phyloP scores from a whole-genome alignment of 2,329 filamentous ascomycete genomes.

The Phoma sp. region DNA sequence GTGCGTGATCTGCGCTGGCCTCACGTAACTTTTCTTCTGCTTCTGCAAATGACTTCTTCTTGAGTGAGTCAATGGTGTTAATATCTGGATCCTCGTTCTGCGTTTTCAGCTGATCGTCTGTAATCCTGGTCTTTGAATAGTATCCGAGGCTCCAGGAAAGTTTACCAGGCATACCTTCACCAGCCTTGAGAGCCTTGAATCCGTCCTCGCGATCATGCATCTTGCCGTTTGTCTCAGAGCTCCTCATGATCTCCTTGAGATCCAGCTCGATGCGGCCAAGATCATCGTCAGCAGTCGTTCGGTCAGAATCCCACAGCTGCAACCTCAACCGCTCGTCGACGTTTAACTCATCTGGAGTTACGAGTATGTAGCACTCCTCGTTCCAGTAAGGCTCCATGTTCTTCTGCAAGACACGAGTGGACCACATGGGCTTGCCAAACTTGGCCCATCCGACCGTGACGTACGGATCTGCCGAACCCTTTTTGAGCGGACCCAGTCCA shows the following conservation, averaged over 20 bases:
- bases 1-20: slow-evolving; percentile 64
- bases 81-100: slow-evolving; percentile 68
- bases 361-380: slow-evolving; percentile 73
- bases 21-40: slow-evolving; percentile 72
- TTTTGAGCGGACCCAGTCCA: slow-evolving; percentile 64
- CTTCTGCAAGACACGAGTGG: slow-evolving; percentile 68
- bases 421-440: slow-evolving; percentile 73
- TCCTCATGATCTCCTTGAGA: slow-evolving; percentile 70
- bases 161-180: slow-evolving; percentile 73
- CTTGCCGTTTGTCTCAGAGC: slow-evolving; percentile 64
- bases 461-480: slow-evolving; percentile 73
- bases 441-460: slow-evolving; percentile 79
- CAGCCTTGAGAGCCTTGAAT: slow-evolving; percentile 69
- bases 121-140: slow-evolving; percentile 71
- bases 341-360: slow-evolving; percentile 74
- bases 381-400: slow-evolving; percentile 76
- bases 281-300: slow-evolving; percentile 75
- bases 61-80: slow-evolving; percentile 65
- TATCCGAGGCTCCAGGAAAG: slow-evolving; percentile 76
- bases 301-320: slow-evolving; percentile 79
- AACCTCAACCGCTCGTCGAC: slow-evolving; percentile 73
- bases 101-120: slow-evolving; percentile 65
- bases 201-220: slow-evolving; percentile 71
- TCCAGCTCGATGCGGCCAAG: slow-evolving; percentile 75
- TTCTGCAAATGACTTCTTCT: slow-evolving; percentile 61